Conservation (phyloP, 148 eudicot species). For the Simmondsia chinensis region DNA sequence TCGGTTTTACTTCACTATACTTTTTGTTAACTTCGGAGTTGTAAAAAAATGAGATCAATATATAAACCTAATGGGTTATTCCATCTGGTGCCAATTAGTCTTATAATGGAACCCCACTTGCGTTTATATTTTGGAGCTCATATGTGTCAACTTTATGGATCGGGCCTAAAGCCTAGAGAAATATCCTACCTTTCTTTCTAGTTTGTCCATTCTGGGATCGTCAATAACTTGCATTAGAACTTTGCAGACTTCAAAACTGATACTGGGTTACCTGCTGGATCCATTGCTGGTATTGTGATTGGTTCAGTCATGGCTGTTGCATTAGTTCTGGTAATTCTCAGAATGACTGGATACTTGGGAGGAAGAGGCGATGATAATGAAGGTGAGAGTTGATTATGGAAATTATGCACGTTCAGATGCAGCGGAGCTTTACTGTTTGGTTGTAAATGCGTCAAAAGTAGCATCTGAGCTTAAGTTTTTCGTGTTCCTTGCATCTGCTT, state of each 20-base stretch:
- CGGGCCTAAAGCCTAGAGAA: slow-evolving; percentile 3
- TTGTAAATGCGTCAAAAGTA: no score
- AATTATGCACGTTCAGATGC: no score
- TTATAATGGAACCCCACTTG: no score
- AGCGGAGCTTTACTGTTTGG: no score
- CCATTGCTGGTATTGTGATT: slow-evolving; percentile 50
- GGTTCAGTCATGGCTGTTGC: slow-evolving; percentile 26
- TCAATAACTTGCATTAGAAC: neutral
- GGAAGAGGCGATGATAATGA: slow-evolving; percentile 33
- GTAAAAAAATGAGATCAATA: no score
- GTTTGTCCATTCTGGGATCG: slow-evolving; percentile 9
- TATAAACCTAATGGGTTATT: no score
- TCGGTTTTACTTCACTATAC: neutral
- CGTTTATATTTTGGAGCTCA: no score
- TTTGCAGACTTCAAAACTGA: slow-evolving; percentile 41
- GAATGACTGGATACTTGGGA: slow-evolving; percentile 37
- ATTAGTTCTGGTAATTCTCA: slow-evolving; percentile 27
- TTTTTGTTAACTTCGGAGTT: neutral
- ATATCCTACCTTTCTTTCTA: no score
- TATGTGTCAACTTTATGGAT: no score
- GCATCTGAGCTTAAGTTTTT: no score
- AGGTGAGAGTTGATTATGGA: slow-evolving; percentile 13
- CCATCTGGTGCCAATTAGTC: no score
- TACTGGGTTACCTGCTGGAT: slow-evolving; percentile 53
- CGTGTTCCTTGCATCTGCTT: no score